Conservation (phyloP, 768 basidiomycete genomes). For the Amanita exitialis region DNA sequence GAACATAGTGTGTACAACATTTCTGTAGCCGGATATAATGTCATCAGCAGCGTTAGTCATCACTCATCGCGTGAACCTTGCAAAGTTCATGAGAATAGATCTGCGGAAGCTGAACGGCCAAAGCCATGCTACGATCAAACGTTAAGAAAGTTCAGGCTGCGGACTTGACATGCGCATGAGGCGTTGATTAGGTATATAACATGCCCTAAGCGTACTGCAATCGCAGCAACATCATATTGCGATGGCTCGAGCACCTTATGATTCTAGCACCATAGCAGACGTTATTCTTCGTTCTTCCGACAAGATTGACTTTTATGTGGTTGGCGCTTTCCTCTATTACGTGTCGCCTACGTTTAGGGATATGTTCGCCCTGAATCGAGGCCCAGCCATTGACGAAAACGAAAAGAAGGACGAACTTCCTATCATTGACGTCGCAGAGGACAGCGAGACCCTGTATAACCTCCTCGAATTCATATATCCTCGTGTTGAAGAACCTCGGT, state of each 20-base stretch:
- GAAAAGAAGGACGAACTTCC: conserved; percentile 3
- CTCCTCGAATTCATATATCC: conserved; percentile 8
- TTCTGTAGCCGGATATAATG: too few relatives aligned
- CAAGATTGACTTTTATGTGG: conserved; percentile 19
- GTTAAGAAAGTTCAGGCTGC: too few relatives aligned
- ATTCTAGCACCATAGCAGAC: conserved; percentile 11
- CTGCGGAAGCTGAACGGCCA: too few relatives aligned
- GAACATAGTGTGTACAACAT: not conserved
- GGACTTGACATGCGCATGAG: too few relatives aligned
- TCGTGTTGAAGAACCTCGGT: not conserved
- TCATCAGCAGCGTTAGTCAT: too few relatives aligned
- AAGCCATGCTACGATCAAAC: too few relatives aligned
- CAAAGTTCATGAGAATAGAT: too few relatives aligned
- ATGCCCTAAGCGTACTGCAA: too few relatives aligned
- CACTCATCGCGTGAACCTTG: too few relatives aligned
- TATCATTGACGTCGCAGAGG: conserved; percentile 9
- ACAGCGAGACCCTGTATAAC: conserved; percentile 7
- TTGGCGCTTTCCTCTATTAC: conserved; percentile 16
- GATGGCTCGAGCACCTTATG: not conserved
- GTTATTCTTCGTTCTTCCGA: conserved; percentile 20
- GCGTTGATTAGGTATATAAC: too few relatives aligned
- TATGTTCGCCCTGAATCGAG: conserved; percentile 19
- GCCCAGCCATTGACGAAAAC: not conserved
- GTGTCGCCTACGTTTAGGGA: conserved; percentile 21
- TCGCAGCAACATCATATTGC: too few relatives aligned